phyloP scores from a whole-genome alignment of 2,329 filamentous ascomycete species.

The Nemania serpens region DNA sequence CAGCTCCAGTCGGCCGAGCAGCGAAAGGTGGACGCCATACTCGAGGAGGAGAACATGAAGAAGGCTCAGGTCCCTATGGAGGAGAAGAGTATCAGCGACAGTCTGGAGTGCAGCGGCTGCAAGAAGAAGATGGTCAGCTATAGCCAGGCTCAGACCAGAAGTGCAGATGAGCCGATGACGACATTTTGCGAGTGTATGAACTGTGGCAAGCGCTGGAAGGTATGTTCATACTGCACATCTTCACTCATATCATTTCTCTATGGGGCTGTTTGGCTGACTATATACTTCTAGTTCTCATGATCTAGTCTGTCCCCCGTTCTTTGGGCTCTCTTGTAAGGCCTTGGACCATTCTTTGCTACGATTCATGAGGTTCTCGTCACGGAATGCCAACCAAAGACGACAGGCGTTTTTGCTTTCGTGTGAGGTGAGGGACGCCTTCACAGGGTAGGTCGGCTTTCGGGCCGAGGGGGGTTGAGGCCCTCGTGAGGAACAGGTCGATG shows the following conservation, averaged over 20 bases:
- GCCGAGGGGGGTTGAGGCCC: conserved; percentile 8
- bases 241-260: conserved; percentile 18
- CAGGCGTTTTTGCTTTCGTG: conserved; percentile 27
- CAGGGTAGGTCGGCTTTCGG: too few species aligned
- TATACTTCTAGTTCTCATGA: conserved; percentile 37
- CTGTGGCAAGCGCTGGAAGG: conserved; percentile 75
- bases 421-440: not conserved
- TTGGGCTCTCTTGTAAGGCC: not conserved
- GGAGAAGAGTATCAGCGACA: conserved; percentile 87
- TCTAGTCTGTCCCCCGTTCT: not conserved
- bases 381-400: conserved; percentile 7
- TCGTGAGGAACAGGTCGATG: conserved; percentile 3
- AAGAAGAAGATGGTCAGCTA: conserved; percentile 94
- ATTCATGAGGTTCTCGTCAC: conserved; percentile 22
- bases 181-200: conserved; percentile 74
- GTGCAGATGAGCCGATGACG: conserved; percentile 91
- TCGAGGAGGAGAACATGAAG: conserved; percentile 94
- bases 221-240: conserved; percentile 43
- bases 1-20: conserved; percentile 89
- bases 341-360: conserved; percentile 7
- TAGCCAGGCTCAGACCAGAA: conserved; percentile 91
- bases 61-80: conserved; percentile 93
- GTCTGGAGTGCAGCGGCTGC: conserved; percentile 88
- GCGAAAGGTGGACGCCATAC: conserved; percentile 72
- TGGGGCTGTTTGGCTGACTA: conserved; percentile 34